A percentile compares a stretch with the other conserved stretches of the same genome.
Evolutionary conservation across 2,329 filamentous ascomycete species (phyloP).

Genomic region (Rutstroemia sp.): DNA sequence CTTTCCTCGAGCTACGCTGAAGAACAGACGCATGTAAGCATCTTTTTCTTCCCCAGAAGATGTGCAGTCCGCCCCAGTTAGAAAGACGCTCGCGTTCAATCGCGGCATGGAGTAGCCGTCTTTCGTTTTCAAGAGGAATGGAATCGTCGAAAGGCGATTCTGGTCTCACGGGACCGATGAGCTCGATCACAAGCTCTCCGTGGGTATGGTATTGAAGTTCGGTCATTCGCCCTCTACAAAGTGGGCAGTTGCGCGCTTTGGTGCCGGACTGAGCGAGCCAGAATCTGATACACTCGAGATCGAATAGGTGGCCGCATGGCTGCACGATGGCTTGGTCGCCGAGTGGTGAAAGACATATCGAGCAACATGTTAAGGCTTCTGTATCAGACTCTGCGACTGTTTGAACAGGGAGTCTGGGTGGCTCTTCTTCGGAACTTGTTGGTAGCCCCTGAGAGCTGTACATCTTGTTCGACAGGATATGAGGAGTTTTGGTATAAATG

Average conservation of each 20-base stretch:
- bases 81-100: not conserved
- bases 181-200: not conserved
- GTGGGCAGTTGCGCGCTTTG: not conserved
- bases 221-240: not conserved
- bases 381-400: not conserved
- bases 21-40: not conserved
- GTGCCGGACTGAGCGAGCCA: not conserved
- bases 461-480: no score
- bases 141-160: not conserved
- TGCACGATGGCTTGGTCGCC: not conserved
- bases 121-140: not conserved
- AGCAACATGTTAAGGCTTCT: not conserved
- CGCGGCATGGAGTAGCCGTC: not conserved
- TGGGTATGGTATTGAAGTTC: not conserved
- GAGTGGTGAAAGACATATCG: not conserved
- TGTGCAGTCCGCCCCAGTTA: not conserved
- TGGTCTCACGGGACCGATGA: not conserved
- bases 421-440: no score
- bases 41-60: not conserved
- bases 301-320: not conserved
- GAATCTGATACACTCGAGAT: not conserved
- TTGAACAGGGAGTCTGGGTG: not conserved
- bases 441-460: no score
- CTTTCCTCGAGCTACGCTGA: not conserved
- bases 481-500: no score